A percentile compares a stretch with the other conserved stretches of the same genome.
These are phyloP conservation scores for Magnaporthiopsis poae DNA, from an alignment of 2,329 filamentous ascomycete genomes.

Conservation along the genomic window DNA sequence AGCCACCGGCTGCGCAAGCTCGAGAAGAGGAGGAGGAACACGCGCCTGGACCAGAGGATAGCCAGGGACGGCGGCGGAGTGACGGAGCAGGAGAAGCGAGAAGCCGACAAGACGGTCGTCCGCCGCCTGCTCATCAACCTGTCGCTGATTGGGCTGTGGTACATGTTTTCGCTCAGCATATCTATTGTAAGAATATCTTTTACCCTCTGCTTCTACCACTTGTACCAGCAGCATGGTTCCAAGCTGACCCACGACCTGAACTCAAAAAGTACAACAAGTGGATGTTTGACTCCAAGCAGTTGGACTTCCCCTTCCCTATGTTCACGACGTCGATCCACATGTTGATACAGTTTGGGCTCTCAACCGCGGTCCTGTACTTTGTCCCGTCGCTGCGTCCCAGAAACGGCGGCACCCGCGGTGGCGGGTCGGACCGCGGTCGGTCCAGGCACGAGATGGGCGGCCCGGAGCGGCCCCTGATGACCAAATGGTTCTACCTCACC, in stretches of 20 bases:
- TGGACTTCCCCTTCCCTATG: constrained; percentile 87
- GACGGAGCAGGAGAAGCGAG: constrained; percentile 61
- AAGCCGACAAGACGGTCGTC: constrained; percentile 65
- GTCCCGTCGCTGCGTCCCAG: constrained; percentile 66
- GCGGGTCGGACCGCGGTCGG: constrained; percentile 36
- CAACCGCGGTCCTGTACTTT: constrained; percentile 67
- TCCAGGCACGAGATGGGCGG: constrained; percentile 46
- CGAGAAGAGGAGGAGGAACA: constrained; percentile 57
- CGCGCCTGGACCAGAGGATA: constrained; percentile 60
- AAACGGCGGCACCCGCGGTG: constrained; percentile 16
- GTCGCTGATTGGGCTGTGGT: constrained; percentile 80
- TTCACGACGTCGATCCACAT: constrained; percentile 95
- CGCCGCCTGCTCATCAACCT: constrained; percentile 63
- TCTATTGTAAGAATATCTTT: constrained; percentile 57
- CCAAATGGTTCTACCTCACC: constrained; percentile 81
- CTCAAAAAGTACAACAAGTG: constrained; percentile 87
- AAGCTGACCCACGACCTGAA: constrained; percentile 3
- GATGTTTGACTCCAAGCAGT: constrained; percentile 84
- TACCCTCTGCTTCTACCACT: neutral
- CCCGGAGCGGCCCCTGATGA: constrained; percentile 59
- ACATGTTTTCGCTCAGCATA: constrained; percentile 81
- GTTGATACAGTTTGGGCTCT: constrained; percentile 80
- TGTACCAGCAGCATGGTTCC: neutral
- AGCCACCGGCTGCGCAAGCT: constrained; percentile 61
- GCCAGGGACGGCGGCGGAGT: constrained; percentile 42